Conservation (phyloP, 2,329 filamentous ascomycete genomes). For the Diaporthe destruens region DNA sequence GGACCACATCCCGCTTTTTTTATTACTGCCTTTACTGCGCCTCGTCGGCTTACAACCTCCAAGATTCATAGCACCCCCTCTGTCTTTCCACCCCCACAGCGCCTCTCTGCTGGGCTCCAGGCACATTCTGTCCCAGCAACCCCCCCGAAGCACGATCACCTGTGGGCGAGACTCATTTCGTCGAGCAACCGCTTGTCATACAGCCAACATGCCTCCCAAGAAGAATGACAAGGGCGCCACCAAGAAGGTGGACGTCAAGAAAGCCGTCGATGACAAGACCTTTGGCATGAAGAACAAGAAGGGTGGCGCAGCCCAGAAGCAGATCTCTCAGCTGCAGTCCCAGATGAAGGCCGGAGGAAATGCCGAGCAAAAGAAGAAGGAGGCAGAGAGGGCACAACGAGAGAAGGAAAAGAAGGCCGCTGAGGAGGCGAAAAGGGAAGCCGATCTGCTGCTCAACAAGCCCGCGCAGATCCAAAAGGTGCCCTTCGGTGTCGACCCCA, state of each 20-base stretch:
- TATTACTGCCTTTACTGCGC: conserved; percentile 15
- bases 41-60: conserved; percentile 32
- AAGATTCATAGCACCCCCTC: background rate
- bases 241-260: conserved; percentile 69
- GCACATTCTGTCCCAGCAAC: conserved; percentile 8
- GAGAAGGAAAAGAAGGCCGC: conserved; percentile 93
- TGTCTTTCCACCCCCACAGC: background rate
- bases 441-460: conserved; percentile 85
- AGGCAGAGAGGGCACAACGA: conserved; percentile 73
- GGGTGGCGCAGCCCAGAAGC: conserved; percentile 88
- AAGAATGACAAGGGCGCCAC: conserved; percentile 64
- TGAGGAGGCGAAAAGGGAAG: conserved; percentile 85
- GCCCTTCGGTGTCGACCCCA: conserved; percentile 96
- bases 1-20: conserved; percentile 36
- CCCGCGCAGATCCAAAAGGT: conserved; percentile 98
- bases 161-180: background rate
- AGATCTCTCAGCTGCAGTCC: conserved; percentile 85
- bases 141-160: background rate
- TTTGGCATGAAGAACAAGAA: conserved; percentile 99
- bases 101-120: conserved; percentile 15
- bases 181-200: background rate
- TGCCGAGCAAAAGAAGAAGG: conserved; percentile 88
- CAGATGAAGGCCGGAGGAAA: conserved; percentile 80
- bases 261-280: conserved; percentile 90
- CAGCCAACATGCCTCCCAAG: conserved; percentile 79